Evolutionary conservation across 305 asterid genomes (phyloP).

Genomic region (Caryopteris hybrid): DNA sequence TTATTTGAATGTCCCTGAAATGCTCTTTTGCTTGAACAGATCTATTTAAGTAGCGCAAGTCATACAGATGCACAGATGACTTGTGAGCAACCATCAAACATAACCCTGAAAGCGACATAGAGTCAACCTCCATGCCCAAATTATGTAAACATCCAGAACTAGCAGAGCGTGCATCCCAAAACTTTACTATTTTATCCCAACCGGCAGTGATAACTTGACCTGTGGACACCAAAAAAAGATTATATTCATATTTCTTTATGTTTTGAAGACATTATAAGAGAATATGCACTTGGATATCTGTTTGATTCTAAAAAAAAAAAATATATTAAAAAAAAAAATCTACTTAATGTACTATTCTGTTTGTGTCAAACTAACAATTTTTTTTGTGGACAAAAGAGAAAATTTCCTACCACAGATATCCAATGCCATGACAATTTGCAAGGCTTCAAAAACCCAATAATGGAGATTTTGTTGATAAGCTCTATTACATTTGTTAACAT

Average conservation of each 20-base stretch:
- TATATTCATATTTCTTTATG: not conserved
- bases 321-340: no score
- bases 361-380: no score
- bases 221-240: conserved; percentile 19
- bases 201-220: conserved; percentile 71
- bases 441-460: not conserved
- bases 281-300: not conserved
- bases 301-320: not conserved
- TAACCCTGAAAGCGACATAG: conserved; percentile 63
- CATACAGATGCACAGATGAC: conserved; percentile 56
- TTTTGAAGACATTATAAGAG: not conserved
- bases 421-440: not conserved
- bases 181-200: conserved; percentile 73
- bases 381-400: not conserved
- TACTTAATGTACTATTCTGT: no score
- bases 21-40: conserved; percentile 41
- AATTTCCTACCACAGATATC: not conserved
- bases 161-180: conserved; percentile 73
- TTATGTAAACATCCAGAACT: conserved; percentile 43
- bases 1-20: conserved; percentile 39
- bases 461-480: not conserved
- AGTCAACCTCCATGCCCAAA: conserved; percentile 49
- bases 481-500: not conserved
- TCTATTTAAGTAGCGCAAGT: conserved; percentile 50
- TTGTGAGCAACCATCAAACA: conserved; percentile 61